phyloP scores from a whole-genome alignment of 306 rosid genomes.

The Sicyos baderoa region DNA sequence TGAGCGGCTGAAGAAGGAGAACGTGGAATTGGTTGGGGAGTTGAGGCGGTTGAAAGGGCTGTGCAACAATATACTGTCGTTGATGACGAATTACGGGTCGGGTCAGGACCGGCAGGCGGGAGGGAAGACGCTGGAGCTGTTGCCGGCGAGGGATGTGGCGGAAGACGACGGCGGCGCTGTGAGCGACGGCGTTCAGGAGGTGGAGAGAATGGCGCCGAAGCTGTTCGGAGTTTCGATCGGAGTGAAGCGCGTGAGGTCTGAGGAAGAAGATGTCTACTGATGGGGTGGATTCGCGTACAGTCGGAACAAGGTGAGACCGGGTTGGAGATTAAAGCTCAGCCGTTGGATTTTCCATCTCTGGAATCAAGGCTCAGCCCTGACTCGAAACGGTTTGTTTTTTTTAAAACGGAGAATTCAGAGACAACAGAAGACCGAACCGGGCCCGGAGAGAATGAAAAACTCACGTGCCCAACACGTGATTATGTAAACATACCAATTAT shows the following conservation, averaged over 20 bases:
- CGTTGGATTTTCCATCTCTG: constrained; percentile 50
- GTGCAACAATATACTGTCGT: constrained; percentile 52
- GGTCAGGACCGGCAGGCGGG: constrained; percentile 32
- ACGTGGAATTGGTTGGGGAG: constrained; percentile 64
- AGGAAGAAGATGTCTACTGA: constrained; percentile 26
- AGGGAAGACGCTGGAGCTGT: constrained; percentile 32
- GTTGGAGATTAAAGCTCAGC: constrained; percentile 40
- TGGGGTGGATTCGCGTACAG: constrained; percentile 29
- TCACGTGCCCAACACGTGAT: constrained; percentile 7
- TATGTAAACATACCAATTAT: neutral
- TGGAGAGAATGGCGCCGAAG: constrained; percentile 29
- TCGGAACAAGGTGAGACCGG: constrained; percentile 25
- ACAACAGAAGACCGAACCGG: neutral
- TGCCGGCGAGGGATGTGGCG: constrained; percentile 25
- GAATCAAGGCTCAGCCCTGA: constrained; percentile 21
- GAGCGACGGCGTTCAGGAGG: neutral
- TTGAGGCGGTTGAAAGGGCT: constrained; percentile 62
- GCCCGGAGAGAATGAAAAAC: neutral
- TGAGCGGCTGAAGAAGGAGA: constrained; percentile 74
- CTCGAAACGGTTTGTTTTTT: neutral
- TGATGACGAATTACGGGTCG: constrained; percentile 75
- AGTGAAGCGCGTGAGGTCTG: constrained; percentile 51
- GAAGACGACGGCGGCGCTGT: constrained; percentile 15
- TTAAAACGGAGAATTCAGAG: neutral
- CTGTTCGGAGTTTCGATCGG: constrained; percentile 85